Evolutionary conservation across 345 rosid species (phyloP), one percentile per base, ranked within the genome.

Genomic region (Salix arbutifolia): DNA sequence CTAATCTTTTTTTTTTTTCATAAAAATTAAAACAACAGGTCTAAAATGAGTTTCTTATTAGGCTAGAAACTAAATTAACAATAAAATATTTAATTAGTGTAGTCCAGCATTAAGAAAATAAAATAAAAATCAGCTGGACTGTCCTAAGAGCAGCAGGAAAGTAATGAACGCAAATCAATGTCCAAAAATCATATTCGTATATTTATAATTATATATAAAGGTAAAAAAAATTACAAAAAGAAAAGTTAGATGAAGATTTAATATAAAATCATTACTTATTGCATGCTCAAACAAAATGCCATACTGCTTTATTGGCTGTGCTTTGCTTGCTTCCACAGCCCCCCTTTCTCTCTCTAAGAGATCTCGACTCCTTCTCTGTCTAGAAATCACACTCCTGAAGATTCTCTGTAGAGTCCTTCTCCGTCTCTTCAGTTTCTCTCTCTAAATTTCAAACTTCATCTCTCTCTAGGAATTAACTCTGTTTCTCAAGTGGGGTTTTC

Each of bases 221-320:
- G 44, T 40, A 40, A 40, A 40, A 44, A 4, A 0, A 33, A 33
- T 4, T 33, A 33, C 5, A 4, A 0, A 46, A 46, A 1, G 14
- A 46, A 46, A 14, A 46, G 52, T 46, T 46, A 40, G 1, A 8
- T 40, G 46, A 40, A 40, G 19, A 2, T 44, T 5, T 26, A 78
- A 66, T 56, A 38, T 67, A 67, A 38, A 67, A 73, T n/a, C 62
- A 31, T 28, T 64, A 70, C 67, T 58, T 60, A 19, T 70, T 82
- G 74, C 85, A 77, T 74, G 72, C 79, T 79, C 73, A 75, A 77
- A 82, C 82, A 80, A 85, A 84, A 73, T 74, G 88, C 79, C 89
- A 83, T 85, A 78, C 82, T 78, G 81, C 84, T 88, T 90, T 83
- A 79, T 82, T 82, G 85, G 82, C 82, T 76, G 67, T 77, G 78